Conservation (phyloP, 139 green algal genomes). For the Eudorina sp. region DNA sequence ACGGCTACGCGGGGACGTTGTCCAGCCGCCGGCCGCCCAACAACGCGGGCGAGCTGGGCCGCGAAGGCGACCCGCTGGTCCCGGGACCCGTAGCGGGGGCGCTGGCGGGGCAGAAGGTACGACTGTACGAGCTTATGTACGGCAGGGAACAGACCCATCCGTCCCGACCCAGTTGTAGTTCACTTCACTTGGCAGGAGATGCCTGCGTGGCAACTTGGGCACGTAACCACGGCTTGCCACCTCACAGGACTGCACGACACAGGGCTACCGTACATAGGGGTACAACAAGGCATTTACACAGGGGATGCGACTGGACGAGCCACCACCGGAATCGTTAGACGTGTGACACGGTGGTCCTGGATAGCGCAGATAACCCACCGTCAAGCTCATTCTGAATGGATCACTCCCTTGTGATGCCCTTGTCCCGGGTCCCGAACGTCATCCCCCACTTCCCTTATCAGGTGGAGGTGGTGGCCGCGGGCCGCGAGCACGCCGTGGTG, state of each 20-base stretch:
- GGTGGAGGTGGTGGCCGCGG: conserved; percentile 66
- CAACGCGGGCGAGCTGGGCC: conserved; percentile 61
- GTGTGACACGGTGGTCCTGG: too few relatives aligned
- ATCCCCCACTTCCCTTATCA: not conserved
- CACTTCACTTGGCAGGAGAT: too few relatives aligned
- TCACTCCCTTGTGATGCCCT: not conserved
- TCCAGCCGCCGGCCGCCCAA: conserved; percentile 53
- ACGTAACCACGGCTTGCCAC: not conserved
- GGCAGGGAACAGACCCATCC: not conserved
- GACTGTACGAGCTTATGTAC: too few relatives aligned
- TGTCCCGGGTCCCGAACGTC: not conserved
- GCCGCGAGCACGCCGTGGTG: conserved; percentile 66
- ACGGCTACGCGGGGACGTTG: conserved; percentile 72
- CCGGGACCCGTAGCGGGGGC: conserved; percentile 25
- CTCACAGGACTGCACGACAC: not conserved
- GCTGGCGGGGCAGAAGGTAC: conserved; percentile 40
- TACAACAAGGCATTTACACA: not conserved
- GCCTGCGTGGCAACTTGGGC: too few relatives aligned
- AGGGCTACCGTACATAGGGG: not conserved
- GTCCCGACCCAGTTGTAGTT: not conserved
- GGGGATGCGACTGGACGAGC: too few relatives aligned
- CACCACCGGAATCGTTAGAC: too few relatives aligned
- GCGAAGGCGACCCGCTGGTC: conserved; percentile 50
- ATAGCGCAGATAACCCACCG: too few relatives aligned
- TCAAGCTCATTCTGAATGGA: too few relatives aligned